Base-by-base conservation (phyloP, 192 early-diverging fungal species). In the Lobosporangium transversale region DNA sequence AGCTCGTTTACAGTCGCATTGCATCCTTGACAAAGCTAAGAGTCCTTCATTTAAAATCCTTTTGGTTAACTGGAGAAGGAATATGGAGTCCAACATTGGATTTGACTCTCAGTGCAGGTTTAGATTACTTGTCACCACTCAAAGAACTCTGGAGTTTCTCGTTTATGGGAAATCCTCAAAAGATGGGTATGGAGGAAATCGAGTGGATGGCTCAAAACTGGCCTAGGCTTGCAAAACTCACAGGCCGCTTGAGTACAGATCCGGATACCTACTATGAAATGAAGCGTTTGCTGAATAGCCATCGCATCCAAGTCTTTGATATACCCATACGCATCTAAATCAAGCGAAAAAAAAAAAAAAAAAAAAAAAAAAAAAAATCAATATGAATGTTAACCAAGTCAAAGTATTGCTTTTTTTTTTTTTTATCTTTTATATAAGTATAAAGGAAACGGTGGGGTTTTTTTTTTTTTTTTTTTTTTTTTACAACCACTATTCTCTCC, bases 181-280 rank as follows among this genome's bases (percentile, higher is more conserved):
- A 27, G 1, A 40, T 51, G 60, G 31, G 35, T 15, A 4, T 18
- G 29, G 35, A 35, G 3, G 60, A 62, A 18, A 52, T 62, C 36
- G 3, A 42, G 11, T 62, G 60, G 60, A 62, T 62, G 11, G 18
- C 52, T 29, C 3, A 62, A 14, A 42, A 26, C n/a, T 52, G 48
- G 48, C 21, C 60, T 5, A 10, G 35, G 1, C 21, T 62, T 2
- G 32, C 35, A 21, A 37, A 18, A 15, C 20, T 62, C 4, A 0
- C 18, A 1, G 60, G 60, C 2, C 3, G 11, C 3, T 42, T 62
- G 21, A 42, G 11, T 3, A 0, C 0, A 1, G 26, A 50, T 32
- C 60, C 60, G 27, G 10, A 24, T 2, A 10, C 15, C 5, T 62
- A 32, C 44, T 62, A 62, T 18, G 11, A 37, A 4, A 1, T 47